Evolutionary conservation across 2,329 filamentous ascomycete species (phyloP), one percentile per base, ranked within the genome.

Genomic region (Diaporthe amygdali): DNA sequence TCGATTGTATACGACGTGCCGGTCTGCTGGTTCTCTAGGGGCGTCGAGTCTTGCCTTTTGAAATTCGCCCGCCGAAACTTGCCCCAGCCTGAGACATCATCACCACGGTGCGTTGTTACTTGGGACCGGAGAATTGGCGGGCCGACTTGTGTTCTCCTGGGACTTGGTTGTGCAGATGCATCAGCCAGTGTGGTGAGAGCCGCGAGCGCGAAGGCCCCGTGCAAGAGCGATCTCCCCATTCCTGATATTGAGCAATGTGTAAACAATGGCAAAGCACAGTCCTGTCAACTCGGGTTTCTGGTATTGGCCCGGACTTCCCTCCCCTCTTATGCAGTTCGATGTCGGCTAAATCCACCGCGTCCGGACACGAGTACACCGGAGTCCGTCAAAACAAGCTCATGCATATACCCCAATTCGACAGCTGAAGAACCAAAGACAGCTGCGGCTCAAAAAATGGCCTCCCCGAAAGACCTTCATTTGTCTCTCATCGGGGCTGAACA

Each of bases 1-100:
- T 86, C 81, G 37, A 71, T 55, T 46, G 70, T 71, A 25, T 71
- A 71, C 5, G 39, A 10, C 20, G 66, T 71, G 12, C 70, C 70
- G 5, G 34, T 44, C 34, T 71, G 25, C 47, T 71, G 66, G 20
- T 71, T 71, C 22, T 25, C 34, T 5, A 71, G 25, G 4, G 14
- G 9, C 9, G 55, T 44, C 14, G 63, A 12, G n/a, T 68, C 64
- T 52, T 71, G 69, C 12, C 69, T 51, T 37, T 51, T 71, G 1
- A n/a, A 32, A 47, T 5, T n/a, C 15, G 14, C 30, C 4, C 30
- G 22, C 5, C 44, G 32, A 5, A 47, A 12, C 34, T 34, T 69
- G 9, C n/a, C 34, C 68, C 56, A 41, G 37, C 22, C 27, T 34
- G 51, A 34, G 14, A 37, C 44, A 25, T 17, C 54, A n/a, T 54